phyloP scores from a whole-genome alignment of 768 basidiomycete species.

The Sporobolomyces roseus region DNA sequence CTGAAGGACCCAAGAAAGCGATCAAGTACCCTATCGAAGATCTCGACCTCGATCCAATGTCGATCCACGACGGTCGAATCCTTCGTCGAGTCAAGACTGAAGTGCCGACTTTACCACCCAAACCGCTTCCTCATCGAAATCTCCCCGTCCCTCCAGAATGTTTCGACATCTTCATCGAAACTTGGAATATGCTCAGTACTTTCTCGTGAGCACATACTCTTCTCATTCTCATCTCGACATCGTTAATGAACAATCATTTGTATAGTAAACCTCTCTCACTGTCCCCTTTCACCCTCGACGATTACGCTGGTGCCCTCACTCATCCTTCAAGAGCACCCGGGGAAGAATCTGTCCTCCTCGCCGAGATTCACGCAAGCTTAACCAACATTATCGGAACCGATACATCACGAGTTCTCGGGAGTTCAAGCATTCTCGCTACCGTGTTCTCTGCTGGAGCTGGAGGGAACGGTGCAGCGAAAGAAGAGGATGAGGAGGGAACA shows the following conservation, averaged over 20 bases:
- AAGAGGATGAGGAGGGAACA: neutral
- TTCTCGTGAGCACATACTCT: conserved; percentile 66
- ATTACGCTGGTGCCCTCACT: conserved; percentile 79
- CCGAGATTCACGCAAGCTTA: conserved; percentile 81
- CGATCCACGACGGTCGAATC: conserved; percentile 43
- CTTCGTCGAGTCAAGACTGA: conserved; percentile 39
- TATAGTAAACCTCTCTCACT: conserved; percentile 77
- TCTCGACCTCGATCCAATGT: conserved; percentile 62
- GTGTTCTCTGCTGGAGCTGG: neutral
- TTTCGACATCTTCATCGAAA: conserved; percentile 82
- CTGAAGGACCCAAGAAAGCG: conserved; percentile 60
- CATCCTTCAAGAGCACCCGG: conserved; percentile 55
- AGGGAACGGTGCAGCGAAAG: neutral
- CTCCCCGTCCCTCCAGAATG: conserved; percentile 45
- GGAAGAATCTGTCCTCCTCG: conserved; percentile 62
- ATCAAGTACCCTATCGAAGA: conserved; percentile 91
- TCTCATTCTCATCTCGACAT: neutral
- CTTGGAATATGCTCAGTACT: conserved; percentile 89
- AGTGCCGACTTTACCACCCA: conserved; percentile 38
- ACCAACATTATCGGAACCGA: conserved; percentile 81
- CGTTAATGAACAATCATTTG: neutral
- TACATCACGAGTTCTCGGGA: conserved; percentile 49
- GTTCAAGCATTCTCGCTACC: conserved; percentile 11
- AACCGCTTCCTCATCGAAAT: conserved; percentile 29
- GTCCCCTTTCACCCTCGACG: conserved; percentile 85